Base-by-base conservation (phyloP, 2,329 filamentous ascomycete genomes). In the Cercospora sp. region DNA sequence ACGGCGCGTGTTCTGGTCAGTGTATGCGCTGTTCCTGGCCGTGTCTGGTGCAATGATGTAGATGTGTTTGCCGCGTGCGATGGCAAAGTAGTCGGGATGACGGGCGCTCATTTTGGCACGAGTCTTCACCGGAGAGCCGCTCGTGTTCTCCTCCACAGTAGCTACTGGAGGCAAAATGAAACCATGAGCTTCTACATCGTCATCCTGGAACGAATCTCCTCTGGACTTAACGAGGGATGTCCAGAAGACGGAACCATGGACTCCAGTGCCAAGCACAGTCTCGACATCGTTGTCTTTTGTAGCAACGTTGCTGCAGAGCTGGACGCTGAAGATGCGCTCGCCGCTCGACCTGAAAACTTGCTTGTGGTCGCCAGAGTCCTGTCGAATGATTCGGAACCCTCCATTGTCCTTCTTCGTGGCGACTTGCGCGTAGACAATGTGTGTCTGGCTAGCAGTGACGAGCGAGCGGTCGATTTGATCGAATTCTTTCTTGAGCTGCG, bases 211-310 rank as follows among this genome's bases (percentile, higher is more conserved):
- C 68, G 92, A 85, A 74, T 97, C 93, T 74, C 91, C 91, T 72
- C 91, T 87, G 60, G 89, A 86, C 64, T 92, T 90, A 69, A 88
- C 90, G 73, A 96, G 88, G 76, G 91, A 87, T 10, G 93, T 90
- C 91, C 95, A 99, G 82, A 98, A 97, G n/a, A 98, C 93, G 9
- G 94, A 92, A 55, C 95, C 96, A 75, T 94, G 96, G 74, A 97
- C 90, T 67, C 94, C 94, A 66, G 95, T 98, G 48, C 92, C 94
- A 65, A 99, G 90, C 64, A 98, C 90, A 58, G 91, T 88, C 79
- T 99, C 93, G 64, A 90, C 87, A 42, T 89, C 88, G 20, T 85
- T 81, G 20, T 83, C 80, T 18, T 83, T 80, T 51, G 81, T 78
- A 18, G 86, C 82, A 7, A 57, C 16, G 51, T 89, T 86, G 23